A percentile compares a stretch with the other conserved stretches of the same genome.
These are phyloP conservation scores for Nakazawaea populi DNA, from an alignment of 805 yeast genomes.

Conservation along the genomic window DNA sequence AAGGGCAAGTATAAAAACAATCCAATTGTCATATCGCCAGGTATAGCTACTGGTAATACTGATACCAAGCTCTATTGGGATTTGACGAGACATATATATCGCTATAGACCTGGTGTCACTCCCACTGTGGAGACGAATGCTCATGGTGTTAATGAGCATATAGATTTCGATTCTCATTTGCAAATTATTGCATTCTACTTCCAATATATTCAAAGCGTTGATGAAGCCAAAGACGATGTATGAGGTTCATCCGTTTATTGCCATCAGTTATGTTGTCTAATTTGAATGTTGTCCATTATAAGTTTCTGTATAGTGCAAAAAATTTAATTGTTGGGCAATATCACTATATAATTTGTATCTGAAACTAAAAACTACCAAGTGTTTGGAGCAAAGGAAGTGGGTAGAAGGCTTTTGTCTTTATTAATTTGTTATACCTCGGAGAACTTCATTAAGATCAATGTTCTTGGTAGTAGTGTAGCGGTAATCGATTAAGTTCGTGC, in stretches of 20 bases:
- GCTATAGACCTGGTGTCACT: slow-evolving; percentile 45
- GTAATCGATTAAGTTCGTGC: no score
- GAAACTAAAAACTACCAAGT: no score
- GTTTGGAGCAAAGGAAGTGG: no score
- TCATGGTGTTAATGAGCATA: slow-evolving; percentile 64
- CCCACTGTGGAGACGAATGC: slow-evolving; percentile 33
- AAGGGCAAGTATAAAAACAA: slow-evolving; percentile 16
- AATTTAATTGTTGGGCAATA: no score
- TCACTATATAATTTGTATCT: no score
- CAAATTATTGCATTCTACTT: slow-evolving; percentile 51
- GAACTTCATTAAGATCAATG: no score
- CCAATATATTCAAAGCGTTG: slow-evolving; percentile 41
- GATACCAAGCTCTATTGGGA: slow-evolving; percentile 60
- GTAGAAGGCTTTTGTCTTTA: no score
- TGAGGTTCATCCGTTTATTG: not conserved
- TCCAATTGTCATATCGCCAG: slow-evolving; percentile 46
- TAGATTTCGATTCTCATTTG: slow-evolving; percentile 49
- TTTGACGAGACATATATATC: slow-evolving; percentile 49
- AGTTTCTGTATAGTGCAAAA: no score
- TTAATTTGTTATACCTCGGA: no score
- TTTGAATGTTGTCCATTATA: not conserved
- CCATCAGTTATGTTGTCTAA: not conserved
- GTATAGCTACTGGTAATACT: slow-evolving; percentile 60
- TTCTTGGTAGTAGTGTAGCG: no score
- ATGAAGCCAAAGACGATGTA: slow-evolving; percentile 17